These are phyloP conservation scores for Colletotrichum eleusines DNA, from an alignment of 2,329 filamentous ascomycete genomes.

Conservation along the genomic window DNA sequence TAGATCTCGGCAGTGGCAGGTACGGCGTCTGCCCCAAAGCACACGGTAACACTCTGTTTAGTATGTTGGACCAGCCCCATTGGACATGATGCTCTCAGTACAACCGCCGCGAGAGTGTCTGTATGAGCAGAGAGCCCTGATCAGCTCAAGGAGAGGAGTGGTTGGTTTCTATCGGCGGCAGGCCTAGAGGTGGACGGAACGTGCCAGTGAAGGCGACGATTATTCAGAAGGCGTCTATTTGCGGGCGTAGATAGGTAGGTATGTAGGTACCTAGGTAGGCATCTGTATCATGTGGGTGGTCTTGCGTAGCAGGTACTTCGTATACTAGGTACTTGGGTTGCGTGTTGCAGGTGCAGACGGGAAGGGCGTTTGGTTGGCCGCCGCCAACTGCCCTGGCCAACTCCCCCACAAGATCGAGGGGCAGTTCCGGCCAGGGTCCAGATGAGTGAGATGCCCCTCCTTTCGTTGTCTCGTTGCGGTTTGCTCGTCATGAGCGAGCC, in stretches of 20 bases:
- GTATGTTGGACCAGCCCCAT: too few relatives aligned
- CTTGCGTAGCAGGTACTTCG: too few relatives aligned
- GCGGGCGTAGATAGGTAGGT: constrained; percentile 13
- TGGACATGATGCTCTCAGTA: background rate
- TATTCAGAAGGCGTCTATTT: constrained; percentile 27
- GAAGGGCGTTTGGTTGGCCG: constrained; percentile 38
- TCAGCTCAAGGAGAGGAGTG: background rate
- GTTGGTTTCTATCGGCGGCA: constrained; percentile 21
- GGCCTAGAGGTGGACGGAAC: constrained; percentile 21
- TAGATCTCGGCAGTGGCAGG: constrained; percentile 6
- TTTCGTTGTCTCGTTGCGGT: constrained; percentile 5
- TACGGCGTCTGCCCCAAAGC: background rate
- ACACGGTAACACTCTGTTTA: background rate
- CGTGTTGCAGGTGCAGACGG: constrained; percentile 29
- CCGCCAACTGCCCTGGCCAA: constrained; percentile 33
- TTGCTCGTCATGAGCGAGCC: constrained; percentile 34
- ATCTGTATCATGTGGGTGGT: background rate
- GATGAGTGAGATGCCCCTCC: constrained; percentile 41
- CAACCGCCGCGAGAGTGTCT: background rate
- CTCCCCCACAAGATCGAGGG: constrained; percentile 43
- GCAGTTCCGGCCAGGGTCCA: constrained; percentile 33
- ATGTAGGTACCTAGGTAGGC: too few relatives aligned
- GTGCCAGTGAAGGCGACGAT: constrained; percentile 17
- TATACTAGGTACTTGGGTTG: constrained; percentile 6
- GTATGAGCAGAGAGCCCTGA: constrained; percentile 12